Evolutionary conservation across 2,329 filamentous ascomycete species (phyloP).

Genomic region (Diaporthe humulicola): DNA sequence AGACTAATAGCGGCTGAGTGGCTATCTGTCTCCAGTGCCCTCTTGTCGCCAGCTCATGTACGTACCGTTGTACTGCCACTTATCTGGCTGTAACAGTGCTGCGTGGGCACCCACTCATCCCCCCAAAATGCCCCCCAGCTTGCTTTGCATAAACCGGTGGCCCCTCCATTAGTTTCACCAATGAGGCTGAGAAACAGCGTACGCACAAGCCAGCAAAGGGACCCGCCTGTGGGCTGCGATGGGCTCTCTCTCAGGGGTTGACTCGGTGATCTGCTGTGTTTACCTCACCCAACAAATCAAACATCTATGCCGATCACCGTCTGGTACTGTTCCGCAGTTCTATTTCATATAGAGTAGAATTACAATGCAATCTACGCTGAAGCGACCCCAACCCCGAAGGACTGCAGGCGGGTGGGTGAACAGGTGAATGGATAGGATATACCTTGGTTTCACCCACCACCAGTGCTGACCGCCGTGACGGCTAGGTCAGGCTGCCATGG

Average conservation of each 20-base stretch:
- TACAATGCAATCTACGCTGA: slow-evolving; percentile 14
- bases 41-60: slow-evolving; percentile 3
- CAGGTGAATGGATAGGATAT: slow-evolving; percentile 4
- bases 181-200: slow-evolving; percentile 26
- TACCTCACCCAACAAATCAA: slow-evolving; percentile 9
- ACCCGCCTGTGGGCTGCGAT: slow-evolving; percentile 24
- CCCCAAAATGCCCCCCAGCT: slow-evolving; percentile 4
- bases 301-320: slow-evolving; percentile 17
- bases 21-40: not conserved
- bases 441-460: slow-evolving; percentile 17
- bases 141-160: slow-evolving; percentile 26
- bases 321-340: not conserved
- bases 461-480: not conserved
- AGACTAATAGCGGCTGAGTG: slow-evolving; percentile 17
- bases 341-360: slow-evolving; percentile 13
- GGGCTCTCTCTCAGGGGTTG: slow-evolving; percentile 12
- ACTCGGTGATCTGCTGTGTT: not conserved
- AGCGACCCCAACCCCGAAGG: not conserved
- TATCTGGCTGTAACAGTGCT: slow-evolving; percentile 4
- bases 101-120: not conserved
- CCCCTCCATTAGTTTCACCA: slow-evolving; percentile 33
- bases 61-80: not conserved
- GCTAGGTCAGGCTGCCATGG: slow-evolving; percentile 8
- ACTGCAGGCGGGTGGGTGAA: not conserved
- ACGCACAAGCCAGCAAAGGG: slow-evolving; percentile 17